A percentile compares a stretch with the other conserved stretches of the same genome.
Conservation (phyloP, 2,329 filamentous ascomycete genomes). For the Trichophyton simii region DNA sequence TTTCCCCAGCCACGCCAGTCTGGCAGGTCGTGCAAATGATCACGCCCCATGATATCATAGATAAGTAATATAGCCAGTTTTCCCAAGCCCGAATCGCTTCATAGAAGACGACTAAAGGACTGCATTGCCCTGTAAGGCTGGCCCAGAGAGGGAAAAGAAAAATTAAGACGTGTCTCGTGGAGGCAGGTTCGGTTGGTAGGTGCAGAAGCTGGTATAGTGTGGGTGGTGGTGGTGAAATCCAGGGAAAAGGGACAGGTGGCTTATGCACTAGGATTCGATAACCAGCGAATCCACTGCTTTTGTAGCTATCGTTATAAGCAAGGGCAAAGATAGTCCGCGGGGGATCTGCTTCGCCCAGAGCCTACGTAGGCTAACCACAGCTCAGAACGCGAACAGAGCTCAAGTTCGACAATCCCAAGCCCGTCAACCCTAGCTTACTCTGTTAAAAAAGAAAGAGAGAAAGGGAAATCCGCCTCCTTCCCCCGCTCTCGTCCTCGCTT, state of each 20-base stretch:
- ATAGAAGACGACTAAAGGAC: too few relatives aligned
- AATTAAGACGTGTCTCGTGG: not conserved
- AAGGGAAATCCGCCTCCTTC: not conserved
- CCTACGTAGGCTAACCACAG: not conserved
- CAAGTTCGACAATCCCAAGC: not conserved
- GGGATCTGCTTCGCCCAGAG: not conserved
- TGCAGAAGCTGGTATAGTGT: not conserved
- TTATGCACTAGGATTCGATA: not conserved
- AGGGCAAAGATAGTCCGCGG: not conserved
- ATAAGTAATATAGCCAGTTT: not conserved
- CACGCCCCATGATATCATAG: conserved; percentile 1
- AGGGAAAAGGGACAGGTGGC: not conserved
- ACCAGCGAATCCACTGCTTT: not conserved
- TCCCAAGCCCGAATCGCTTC: not conserved
- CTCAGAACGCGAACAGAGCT: not conserved
- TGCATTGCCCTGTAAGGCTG: not conserved
- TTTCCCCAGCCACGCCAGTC: not conserved
- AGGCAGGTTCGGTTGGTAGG: not conserved
- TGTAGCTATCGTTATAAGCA: not conserved
- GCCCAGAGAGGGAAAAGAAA: not conserved
- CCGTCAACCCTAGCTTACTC: not conserved
- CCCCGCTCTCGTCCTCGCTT: not conserved
- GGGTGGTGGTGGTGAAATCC: not conserved
- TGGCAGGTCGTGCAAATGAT: conserved; percentile 1
- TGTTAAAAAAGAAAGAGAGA: not conserved